Evolutionary conservation across 2,329 filamentous ascomycete species (phyloP).

Genomic region (Tympanopsis confertula): DNA sequence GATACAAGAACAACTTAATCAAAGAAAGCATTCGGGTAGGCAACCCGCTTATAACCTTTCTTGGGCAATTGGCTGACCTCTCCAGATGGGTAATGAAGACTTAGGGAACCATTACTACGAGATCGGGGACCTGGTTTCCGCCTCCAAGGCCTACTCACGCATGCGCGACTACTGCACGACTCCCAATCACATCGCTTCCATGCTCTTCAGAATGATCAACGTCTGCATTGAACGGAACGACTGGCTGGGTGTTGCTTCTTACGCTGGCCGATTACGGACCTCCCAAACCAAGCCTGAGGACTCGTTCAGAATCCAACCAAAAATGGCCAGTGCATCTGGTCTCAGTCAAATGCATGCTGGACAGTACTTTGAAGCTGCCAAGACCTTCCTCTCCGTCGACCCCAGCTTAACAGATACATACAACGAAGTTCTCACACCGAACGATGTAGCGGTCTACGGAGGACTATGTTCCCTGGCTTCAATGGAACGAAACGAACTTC

Average conservation of each 20-base stretch:
- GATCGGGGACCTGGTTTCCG: slow-evolving; percentile 61
- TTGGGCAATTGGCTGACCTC: slow-evolving; percentile 3
- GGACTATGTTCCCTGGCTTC: slow-evolving; percentile 81
- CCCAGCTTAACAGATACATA: slow-evolving; percentile 42
- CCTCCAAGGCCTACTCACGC: slow-evolving; percentile 66
- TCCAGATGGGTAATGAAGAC: slow-evolving; percentile 87
- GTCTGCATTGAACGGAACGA: slow-evolving; percentile 67
- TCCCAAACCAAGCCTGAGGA: slow-evolving; percentile 44
- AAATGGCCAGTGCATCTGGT: slow-evolving; percentile 41
- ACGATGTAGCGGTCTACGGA: slow-evolving; percentile 86
- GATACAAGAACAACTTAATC: slow-evolving; percentile 92
- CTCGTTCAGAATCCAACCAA: slow-evolving; percentile 37
- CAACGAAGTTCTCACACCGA: slow-evolving; percentile 64
- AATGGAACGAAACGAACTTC: slow-evolving; percentile 70
- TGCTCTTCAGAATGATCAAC: slow-evolving; percentile 67
- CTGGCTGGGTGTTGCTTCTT: slow-evolving; percentile 57
- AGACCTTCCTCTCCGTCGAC: slow-evolving; percentile 55
- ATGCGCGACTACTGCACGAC: slow-evolving; percentile 89
- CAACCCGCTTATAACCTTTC: background rate
- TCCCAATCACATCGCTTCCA: slow-evolving; percentile 70
- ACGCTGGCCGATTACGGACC: slow-evolving; percentile 33
- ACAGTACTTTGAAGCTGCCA: slow-evolving; percentile 57
- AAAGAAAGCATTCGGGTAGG: slow-evolving; percentile 88
- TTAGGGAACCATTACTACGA: slow-evolving; percentile 72
- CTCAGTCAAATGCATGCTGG: slow-evolving; percentile 45